These are phyloP conservation scores for Rhodotorula sp. DNA, from an alignment of 1,284 basidiomycete species.

Conservation along the genomic window DNA sequence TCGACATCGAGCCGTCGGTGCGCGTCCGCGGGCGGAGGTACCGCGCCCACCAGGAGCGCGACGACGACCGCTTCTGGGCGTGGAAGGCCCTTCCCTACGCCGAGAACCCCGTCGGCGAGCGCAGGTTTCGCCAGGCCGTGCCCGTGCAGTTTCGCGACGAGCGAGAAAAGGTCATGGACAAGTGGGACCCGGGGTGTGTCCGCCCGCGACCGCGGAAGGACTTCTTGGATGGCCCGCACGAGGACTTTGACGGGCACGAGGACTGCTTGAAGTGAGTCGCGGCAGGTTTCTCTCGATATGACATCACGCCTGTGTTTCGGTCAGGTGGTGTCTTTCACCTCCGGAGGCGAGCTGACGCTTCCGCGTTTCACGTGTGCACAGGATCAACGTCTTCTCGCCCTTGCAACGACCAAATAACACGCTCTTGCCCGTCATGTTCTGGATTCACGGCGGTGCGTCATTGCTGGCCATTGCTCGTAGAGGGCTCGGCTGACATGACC, in stretches of 20 bases:
- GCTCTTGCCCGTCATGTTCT: constrained; percentile 36
- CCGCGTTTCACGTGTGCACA: background rate
- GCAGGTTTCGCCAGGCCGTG: constrained; percentile 21
- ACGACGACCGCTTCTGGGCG: constrained; percentile 14
- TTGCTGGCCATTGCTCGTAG: background rate
- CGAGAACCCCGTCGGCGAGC: constrained; percentile 19
- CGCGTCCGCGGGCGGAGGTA: constrained; percentile 9
- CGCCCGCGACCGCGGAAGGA: constrained; percentile 24
- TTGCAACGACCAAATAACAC: constrained; percentile 15
- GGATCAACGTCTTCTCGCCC: constrained; percentile 39
- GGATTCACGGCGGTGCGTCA: constrained; percentile 25
- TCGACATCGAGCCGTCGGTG: background rate
- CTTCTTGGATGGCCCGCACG: constrained; percentile 26
- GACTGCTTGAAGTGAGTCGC: constrained; percentile 37
- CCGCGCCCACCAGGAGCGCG: constrained; percentile 10
- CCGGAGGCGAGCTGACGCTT: background rate
- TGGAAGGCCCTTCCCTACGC: constrained; percentile 36
- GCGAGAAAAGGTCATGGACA: constrained; percentile 12
- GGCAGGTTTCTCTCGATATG: no score
- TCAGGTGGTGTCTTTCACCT: no score
- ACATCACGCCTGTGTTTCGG: no score
- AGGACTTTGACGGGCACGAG: constrained; percentile 34
- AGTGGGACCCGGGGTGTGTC: constrained; percentile 33
- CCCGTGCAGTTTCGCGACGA: background rate
- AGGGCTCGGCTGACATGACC: no score